Base-by-base conservation (phyloP, 441 rosid species). In the Geranium incanum region DNA sequence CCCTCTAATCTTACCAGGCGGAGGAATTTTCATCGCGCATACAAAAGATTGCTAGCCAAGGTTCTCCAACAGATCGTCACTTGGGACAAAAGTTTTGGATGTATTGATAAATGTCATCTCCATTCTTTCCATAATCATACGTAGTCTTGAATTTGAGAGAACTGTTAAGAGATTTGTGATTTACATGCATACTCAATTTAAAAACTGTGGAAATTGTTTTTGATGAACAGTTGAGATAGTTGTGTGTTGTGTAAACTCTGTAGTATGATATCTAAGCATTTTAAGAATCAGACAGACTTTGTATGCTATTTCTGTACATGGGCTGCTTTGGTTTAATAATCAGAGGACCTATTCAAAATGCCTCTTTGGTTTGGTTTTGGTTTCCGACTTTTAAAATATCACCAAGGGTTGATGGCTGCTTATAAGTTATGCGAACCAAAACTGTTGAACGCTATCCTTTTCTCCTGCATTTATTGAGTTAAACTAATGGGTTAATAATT, bases 21-120 rank as follows among this genome's bases (percentile, higher is more conserved):
- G 97, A 92, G 78, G 97, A 94, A 50, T 94, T 92, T 84, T 90
- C 97, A 15, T 89, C 89, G 0, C 86, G 89, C 21, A 88, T 92
- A 70, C 87, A 86, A 52, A 90, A 85, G 79, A 84, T 94, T 39
- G 97, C 92, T 28, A 74, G 79, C 37, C 92, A 85, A 81, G 94
- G 97, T 72, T 86, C 90, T 59, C 79, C 83, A 16, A 78, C 89
- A 50, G 94, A 88, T 75, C 80, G 86, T 7, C 86, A 84, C 41
- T 48, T 75, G 81, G 90, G 89, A 72, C 88, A 90, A 67, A 94
- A 80, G 76, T 87, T 79, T 80, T 87, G 95, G 92, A 81, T 86
- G 88, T 85, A 84, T 60, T 88, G 85, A 88, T 64, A 59, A 16
- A 59, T 19, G 23, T 19, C 15, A 8, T 13, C 62, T 5, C 62